Conservation (phyloP, 176 grass and related monocot species). For the Oryza brachyantha region DNA sequence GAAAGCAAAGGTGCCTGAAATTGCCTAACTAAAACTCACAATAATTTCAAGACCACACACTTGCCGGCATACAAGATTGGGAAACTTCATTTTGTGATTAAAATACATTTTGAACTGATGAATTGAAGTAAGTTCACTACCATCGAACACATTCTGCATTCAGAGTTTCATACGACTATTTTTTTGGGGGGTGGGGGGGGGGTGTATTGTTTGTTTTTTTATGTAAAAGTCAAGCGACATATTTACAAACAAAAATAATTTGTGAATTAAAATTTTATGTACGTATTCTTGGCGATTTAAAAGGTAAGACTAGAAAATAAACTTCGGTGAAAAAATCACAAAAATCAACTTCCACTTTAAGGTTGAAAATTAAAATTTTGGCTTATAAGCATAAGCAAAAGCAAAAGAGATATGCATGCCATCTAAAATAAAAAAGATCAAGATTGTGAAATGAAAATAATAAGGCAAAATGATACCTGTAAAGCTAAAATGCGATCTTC, state of each 20-base stretch:
- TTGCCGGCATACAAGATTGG: background rate
- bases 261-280: too few species aligned
- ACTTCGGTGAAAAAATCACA: too few species aligned
- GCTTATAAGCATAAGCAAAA: too few species aligned
- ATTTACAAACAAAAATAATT: too few species aligned
- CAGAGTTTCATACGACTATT: background rate
- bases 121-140: background rate
- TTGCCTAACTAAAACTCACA: background rate
- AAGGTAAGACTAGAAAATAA: too few species aligned
- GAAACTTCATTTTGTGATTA: background rate
- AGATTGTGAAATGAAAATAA: background rate
- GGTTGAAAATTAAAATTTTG: too few species aligned
- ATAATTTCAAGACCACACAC: background rate
- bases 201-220: too few species aligned
- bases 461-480: slow-evolving; percentile 45
- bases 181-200: too few species aligned
- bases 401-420: background rate
- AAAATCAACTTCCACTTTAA: too few species aligned
- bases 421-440: background rate
- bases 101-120: background rate
- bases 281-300: too few species aligned
- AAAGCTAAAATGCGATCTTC: slow-evolving; percentile 83
- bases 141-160: background rate
- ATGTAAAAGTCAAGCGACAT: too few species aligned
- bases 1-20: background rate